Evolutionary conservation across 2,329 filamentous ascomycete genomes (phyloP), one percentile per base, ranked within the genome.

Genomic region (Phoma sp.): DNA sequence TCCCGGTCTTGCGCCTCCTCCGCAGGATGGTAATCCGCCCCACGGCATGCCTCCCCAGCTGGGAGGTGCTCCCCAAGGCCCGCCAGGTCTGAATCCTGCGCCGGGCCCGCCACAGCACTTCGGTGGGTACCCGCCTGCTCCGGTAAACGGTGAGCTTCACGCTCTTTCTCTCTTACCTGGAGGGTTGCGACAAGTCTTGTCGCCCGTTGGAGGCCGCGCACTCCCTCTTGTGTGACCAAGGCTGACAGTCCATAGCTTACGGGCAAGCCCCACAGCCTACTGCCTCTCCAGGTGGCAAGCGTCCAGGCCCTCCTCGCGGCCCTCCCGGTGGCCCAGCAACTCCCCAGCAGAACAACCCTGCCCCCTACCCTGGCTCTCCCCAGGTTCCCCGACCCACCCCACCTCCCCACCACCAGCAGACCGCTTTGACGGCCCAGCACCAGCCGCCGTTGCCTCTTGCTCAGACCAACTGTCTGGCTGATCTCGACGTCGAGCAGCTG

Each of bases 281-380:
- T 30, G 89, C 91, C 44, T 96, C 92, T 55, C 93, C 93, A 23
- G 93, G 93, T 4, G 87, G 86, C 59, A 90, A 91, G 76, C 85
- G 89, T 68, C 83, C 88, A 23, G 85, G 87, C 39, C 71, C 65
- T 50, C 84, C 89, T 38, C 87, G 87, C 55, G 81, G 82, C 50
- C 82, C 81, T 49, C 82, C 81, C 27, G 85, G 89, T 40, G 58
- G 61, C 39, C 91, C 93, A 57, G 90, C 92, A 25, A 97, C 95
- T 58, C 93, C 93, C 57, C 92, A 97, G 78, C 91, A 96, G 76
- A 92, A 90, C 77, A 91, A 90, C 53, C 89, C 90, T 50, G 88
- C 93, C 54, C 89, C 92, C 24, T 96, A 96, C 72, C 89, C 91
- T 33, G 90, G 92, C 60, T 96, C 93, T 42, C 93, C 93, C 45